Evolutionary conservation across 2,329 filamentous ascomycete genomes (phyloP), one percentile per base, ranked within the genome.

Genomic region (Escovopsis sp.): DNA sequence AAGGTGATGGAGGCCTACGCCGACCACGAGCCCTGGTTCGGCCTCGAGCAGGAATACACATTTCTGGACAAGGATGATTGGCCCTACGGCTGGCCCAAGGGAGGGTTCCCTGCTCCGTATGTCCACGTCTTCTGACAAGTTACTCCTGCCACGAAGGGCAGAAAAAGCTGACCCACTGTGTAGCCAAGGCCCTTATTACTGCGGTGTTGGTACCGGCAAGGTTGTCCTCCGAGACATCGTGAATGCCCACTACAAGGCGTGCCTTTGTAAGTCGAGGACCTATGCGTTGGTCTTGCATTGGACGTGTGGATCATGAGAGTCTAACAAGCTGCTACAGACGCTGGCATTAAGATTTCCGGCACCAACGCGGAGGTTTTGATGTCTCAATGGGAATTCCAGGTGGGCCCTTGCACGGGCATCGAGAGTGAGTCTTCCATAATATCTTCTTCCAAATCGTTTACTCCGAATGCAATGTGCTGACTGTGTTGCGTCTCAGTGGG

Each of bases 341-440:
- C 88, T 41, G 79, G 81, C 41, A 72, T 98, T 63, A 78, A 87
- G 60, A 96, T 98, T 62, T 94, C 87, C 18, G 90, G 90, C 54
- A 96, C 90, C 67, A 98, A 98, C 63, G 90, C 90, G 46, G 90
- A 98, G 72, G 90, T 98, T 54, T 93, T 94, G 83, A 82, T 86
- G 44, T 86, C 82, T 41, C 88, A 94, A 64, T 96, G 88, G 88
- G 88, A 96, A 62, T 94, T 84, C 76, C 88, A 94, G 60, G 83
- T 94, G 51, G 88, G 88, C 39, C 88, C 88, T 44, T 93, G 84
- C 63, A 61, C 67, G 36, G 88, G 86, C 44, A 94, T 94, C 51
- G 68, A 78, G 57, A 81, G 79, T 83, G 61, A 64, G 75, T 68
- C 25, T 12, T 2, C 18, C 6, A 5, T 23, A 5, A n/a, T 32